These are phyloP conservation scores for Cladorrhinum sp. DNA, from an alignment of 2,329 filamentous ascomycete species.

Conservation along the genomic window DNA sequence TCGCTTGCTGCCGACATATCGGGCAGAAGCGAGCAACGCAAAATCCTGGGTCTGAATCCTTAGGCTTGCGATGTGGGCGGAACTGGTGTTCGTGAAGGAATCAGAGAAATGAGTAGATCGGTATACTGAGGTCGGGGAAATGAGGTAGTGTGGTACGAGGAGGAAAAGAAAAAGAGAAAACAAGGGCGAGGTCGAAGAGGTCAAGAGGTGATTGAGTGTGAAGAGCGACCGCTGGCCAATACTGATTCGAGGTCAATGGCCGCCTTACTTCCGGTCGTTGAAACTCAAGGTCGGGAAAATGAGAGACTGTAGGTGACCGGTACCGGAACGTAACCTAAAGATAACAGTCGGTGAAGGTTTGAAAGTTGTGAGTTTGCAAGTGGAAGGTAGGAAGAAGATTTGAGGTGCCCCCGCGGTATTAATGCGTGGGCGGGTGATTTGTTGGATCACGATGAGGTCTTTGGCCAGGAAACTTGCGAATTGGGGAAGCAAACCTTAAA, in stretches of 20 bases:
- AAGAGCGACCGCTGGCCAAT: not conserved
- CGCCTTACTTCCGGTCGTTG: not conserved
- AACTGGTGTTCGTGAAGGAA: not conserved
- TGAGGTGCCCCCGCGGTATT: not conserved
- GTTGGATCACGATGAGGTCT: not conserved
- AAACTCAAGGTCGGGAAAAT: not conserved
- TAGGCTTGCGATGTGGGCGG: not conserved
- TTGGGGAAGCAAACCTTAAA: not conserved
- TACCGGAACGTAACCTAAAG: not conserved
- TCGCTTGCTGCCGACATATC: constrained; percentile 12
- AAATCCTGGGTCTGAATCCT: not conserved
- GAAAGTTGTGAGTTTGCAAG: not conserved
- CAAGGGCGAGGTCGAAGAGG: not conserved
- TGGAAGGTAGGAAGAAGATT: not conserved
- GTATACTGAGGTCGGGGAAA: not conserved
- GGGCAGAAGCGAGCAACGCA: not conserved
- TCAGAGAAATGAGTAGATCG: not conserved
- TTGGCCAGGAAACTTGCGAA: not conserved
- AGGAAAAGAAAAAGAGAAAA: not conserved
- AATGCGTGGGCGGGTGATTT: not conserved
- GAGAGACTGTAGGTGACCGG: not conserved
- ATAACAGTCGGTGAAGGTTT: not conserved
- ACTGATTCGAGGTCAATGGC: not conserved
- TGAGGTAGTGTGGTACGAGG: not conserved
- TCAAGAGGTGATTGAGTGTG: not conserved